Evolutionary conservation across 768 basidiomycete species (phyloP).

Genomic region (Calocybe gangraenosa): DNA sequence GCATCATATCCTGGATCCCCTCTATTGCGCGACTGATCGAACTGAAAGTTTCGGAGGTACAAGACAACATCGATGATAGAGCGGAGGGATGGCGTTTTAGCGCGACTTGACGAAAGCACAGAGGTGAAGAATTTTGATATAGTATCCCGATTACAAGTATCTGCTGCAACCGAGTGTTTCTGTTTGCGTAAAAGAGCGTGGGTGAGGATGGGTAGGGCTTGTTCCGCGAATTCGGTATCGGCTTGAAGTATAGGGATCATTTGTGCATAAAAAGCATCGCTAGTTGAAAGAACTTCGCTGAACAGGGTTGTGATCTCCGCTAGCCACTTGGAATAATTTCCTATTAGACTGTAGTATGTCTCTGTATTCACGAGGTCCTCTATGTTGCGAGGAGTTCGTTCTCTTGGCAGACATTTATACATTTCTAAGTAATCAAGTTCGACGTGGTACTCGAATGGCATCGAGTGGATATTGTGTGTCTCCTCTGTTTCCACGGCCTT

Average conservation of each 20-base stretch:
- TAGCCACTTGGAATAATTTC: conserved; percentile 63
- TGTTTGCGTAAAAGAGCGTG: conserved; percentile 54
- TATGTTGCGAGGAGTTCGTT: conserved; percentile 31
- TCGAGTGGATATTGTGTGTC: conserved; percentile 20
- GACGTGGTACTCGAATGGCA: conserved; percentile 35
- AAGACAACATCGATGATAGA: conserved; percentile 73
- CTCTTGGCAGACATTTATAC: conserved; percentile 35
- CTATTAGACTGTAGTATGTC: conserved; percentile 32
- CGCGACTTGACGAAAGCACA: conserved; percentile 38
- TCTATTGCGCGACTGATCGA: conserved; percentile 16
- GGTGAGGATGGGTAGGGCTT: conserved; percentile 71
- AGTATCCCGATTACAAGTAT: conserved; percentile 22
- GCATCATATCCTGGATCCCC: conserved; percentile 19
- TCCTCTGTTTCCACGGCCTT: conserved; percentile 38
- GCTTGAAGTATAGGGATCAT: conserved; percentile 54
- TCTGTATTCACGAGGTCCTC: conserved; percentile 30
- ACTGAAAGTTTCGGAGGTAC: conserved; percentile 72
- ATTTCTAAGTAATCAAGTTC: conserved; percentile 47
- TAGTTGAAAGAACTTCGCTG: conserved; percentile 49
- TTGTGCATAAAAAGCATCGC: conserved; percentile 65
- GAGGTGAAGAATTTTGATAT: conserved; percentile 56
- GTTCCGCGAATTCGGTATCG: conserved; percentile 56
- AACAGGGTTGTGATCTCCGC: conserved; percentile 51
- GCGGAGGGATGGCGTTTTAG: conserved; percentile 41
- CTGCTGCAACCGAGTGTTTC: conserved; percentile 14